Percentiles rank a stretch among this genome's conserved stretches.
These are phyloP conservation scores for Fusarium xylarioides DNA, from an alignment of 2,329 filamentous ascomycete species.

Conservation along the genomic window DNA sequence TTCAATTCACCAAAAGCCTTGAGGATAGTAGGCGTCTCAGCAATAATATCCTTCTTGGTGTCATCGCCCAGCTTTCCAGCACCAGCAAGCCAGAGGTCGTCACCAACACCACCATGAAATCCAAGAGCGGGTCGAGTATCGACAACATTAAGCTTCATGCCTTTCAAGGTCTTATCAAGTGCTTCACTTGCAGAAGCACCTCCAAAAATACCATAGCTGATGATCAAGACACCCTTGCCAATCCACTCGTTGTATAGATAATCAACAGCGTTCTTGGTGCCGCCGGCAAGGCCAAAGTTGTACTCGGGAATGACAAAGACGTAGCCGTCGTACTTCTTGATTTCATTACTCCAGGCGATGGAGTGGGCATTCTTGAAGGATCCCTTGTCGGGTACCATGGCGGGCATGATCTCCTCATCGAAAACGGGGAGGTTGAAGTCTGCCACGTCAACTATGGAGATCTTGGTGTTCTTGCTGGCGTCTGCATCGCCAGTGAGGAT, in stretches of 20 bases:
- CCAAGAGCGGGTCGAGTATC: constrained; percentile 9
- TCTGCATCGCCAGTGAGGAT: constrained; percentile 13
- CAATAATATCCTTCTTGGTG: constrained; percentile 20
- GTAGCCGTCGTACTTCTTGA: constrained; percentile 57
- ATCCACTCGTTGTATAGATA: constrained; percentile 66
- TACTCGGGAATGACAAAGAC: constrained; percentile 64
- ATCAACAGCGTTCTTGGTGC: constrained; percentile 70
- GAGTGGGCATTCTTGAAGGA: constrained; percentile 53
- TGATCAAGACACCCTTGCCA: constrained; percentile 19
- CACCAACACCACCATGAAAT: neutral
- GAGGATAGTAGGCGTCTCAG: constrained; percentile 2
- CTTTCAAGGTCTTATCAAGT: neutral
- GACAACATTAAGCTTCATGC: constrained; percentile 22
- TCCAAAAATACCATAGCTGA: constrained; percentile 31
- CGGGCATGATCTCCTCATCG: constrained; percentile 54
- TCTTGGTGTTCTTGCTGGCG: neutral
- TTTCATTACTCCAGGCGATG: constrained; percentile 55
- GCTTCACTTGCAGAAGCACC: neutral
- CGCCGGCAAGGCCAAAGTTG: constrained; percentile 63
- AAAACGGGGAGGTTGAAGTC: constrained; percentile 53
- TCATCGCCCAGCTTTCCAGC: constrained; percentile 17
- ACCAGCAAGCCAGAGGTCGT: constrained; percentile 20
- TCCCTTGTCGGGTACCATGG: constrained; percentile 47
- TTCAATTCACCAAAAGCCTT: constrained; percentile 19
- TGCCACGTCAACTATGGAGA: constrained; percentile 13